A percentile compares a stretch with the other conserved stretches of the same genome.
Evolutionary conservation across 768 basidiomycete genomes (phyloP).

Genomic region (Lanmaoa rubissima): DNA sequence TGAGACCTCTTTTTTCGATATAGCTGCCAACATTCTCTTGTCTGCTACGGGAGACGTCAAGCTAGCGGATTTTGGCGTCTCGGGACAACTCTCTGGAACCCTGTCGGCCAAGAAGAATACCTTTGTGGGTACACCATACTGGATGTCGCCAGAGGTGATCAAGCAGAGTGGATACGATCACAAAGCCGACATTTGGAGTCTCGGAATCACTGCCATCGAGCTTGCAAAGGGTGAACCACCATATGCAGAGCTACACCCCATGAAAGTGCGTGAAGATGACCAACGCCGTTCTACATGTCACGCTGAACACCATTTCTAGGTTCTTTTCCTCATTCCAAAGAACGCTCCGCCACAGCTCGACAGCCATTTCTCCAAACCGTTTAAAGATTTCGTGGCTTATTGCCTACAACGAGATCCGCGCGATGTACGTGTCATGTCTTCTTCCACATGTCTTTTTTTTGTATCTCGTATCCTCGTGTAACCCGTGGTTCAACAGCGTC

Average conservation of each 20-base stretch:
- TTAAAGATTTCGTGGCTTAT: conserved; percentile 89
- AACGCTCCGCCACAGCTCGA: conserved; percentile 93
- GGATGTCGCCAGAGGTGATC: conserved; percentile 99
- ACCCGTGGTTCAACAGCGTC: conserved; percentile 56
- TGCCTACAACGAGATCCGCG: conserved; percentile 94
- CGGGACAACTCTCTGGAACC: conserved; percentile 92
- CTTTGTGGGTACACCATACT: conserved; percentile 96
- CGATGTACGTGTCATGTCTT: conserved; percentile 53
- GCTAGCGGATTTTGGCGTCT: conserved; percentile 97
- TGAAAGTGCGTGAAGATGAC: conserved; percentile 69
- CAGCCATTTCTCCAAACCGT: conserved; percentile 86
- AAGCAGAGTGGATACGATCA: conserved; percentile 99
- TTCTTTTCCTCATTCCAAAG: conserved; percentile 97
- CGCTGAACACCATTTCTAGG: conserved; percentile 43
- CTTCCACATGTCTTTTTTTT: neutral
- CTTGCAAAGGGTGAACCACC: conserved; percentile 97
- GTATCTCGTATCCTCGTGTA: conserved; percentile 9
- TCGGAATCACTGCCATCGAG: conserved; percentile 97
- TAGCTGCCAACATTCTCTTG: conserved; percentile 92
- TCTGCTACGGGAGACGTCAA: conserved; percentile 95
- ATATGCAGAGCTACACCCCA: conserved; percentile 96
- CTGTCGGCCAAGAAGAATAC: conserved; percentile 96
- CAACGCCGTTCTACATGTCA: neutral
- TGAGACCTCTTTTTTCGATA: neutral
- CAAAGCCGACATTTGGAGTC: conserved; percentile 98